A percentile compares a stretch with the other conserved stretches of the same genome.
These are phyloP conservation scores for Mycogone perniciosa DNA, from an alignment of 2,329 filamentous ascomycete genomes.

Conservation along the genomic window DNA sequence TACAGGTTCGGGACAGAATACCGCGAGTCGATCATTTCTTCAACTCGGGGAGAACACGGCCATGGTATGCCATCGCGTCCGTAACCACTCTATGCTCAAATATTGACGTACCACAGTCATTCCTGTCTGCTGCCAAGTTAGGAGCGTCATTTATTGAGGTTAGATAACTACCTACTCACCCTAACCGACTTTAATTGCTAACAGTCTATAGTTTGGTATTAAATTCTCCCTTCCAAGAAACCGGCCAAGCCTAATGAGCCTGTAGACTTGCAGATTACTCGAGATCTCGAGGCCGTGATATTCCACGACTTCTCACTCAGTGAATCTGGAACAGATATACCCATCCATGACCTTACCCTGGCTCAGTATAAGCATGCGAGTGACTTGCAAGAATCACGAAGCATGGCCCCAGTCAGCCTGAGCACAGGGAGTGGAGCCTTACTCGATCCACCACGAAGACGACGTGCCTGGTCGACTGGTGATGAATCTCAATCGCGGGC, in stretches of 20 bases:
- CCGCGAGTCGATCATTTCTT: conserved; percentile 17
- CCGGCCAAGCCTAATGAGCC: background rate
- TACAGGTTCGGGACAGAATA: conserved; percentile 9
- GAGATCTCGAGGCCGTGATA: conserved; percentile 33
- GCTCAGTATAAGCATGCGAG: conserved; percentile 31
- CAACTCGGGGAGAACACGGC: conserved; percentile 34
- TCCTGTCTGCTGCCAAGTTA: too few relatives aligned
- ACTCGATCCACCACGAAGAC: conserved; percentile 6
- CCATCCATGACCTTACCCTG: conserved; percentile 32
- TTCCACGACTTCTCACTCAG: conserved; percentile 38
- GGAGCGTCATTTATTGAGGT: too few relatives aligned
- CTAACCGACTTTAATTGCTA: background rate
- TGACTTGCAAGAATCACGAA: conserved; percentile 17
- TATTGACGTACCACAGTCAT: too few relatives aligned
- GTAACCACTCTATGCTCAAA: too few relatives aligned
- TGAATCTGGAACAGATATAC: conserved; percentile 35
- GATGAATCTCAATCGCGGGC: conserved; percentile 17
- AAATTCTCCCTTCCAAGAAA: background rate
- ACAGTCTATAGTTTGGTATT: conserved; percentile 9
- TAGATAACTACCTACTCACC: background rate
- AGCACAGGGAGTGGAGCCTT: background rate
- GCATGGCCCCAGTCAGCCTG: background rate
- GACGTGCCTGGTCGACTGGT: conserved; percentile 18
- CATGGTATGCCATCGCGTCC: background rate
- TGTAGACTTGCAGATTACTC: conserved; percentile 35